phyloP scores from a whole-genome alignment of 2,329 filamentous ascomycete species.

The Ustulina deusta region DNA sequence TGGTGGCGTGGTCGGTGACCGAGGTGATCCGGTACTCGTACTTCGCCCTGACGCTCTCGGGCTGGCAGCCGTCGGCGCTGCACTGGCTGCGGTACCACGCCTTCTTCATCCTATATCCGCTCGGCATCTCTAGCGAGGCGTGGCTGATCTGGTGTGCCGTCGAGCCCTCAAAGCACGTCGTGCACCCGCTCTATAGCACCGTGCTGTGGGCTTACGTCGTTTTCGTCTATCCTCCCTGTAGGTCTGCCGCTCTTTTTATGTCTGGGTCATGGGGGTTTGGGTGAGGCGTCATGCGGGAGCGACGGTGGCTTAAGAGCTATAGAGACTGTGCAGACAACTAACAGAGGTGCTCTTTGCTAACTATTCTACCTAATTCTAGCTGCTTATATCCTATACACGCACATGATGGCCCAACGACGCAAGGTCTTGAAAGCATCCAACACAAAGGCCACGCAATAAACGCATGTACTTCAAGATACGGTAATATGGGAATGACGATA shows the following conservation, averaged over 20 bases:
- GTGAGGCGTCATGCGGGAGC: too few relatives aligned
- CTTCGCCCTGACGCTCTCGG: slow-evolving; percentile 79
- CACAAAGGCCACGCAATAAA: slow-evolving; percentile 57
- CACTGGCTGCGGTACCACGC: slow-evolving; percentile 91
- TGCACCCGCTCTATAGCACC: slow-evolving; percentile 67
- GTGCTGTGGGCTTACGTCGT: slow-evolving; percentile 82
- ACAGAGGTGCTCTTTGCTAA: slow-evolving; percentile 20
- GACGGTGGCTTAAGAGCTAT: neutral
- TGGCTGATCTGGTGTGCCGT: slow-evolving; percentile 80
- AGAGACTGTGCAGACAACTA: neutral
- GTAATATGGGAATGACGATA: slow-evolving; percentile 16
- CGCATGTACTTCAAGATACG: neutral
- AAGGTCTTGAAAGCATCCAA: slow-evolving; percentile 78
- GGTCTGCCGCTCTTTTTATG: slow-evolving; percentile 50
- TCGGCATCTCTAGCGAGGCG: slow-evolving; percentile 91
- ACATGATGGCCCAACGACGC: slow-evolving; percentile 92
- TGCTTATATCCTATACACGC: slow-evolving; percentile 86
- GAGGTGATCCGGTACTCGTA: slow-evolving; percentile 95
- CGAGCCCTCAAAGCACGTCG: slow-evolving; percentile 63
- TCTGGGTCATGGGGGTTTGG: neutral
- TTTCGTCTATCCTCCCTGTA: slow-evolving; percentile 83
- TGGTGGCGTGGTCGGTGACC: slow-evolving; percentile 88
- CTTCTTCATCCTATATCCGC: slow-evolving; percentile 91
- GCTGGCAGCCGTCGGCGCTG: slow-evolving; percentile 72
- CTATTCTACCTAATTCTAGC: slow-evolving; percentile 56